Conservation (phyloP, 2,329 filamentous ascomycete species). For the Catunica adiposa region DNA sequence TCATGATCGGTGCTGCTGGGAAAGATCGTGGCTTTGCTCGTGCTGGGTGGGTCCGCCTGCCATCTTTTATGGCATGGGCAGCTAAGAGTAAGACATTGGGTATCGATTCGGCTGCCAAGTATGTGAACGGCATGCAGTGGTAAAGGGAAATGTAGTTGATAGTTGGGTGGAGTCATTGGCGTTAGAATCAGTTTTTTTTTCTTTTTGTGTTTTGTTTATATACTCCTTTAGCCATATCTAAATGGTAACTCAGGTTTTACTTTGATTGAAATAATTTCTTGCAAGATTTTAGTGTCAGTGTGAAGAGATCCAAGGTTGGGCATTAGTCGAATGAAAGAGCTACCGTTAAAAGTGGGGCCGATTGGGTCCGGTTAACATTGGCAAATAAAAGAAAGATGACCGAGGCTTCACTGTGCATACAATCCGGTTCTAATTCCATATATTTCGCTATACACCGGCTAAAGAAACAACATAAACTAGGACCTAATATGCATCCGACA, state of each 20-base stretch:
- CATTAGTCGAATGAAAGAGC: not conserved
- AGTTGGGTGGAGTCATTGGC: not conserved
- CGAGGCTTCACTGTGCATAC: too few relatives aligned
- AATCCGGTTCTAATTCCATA: too few relatives aligned
- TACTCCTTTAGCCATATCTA: not conserved
- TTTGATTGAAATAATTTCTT: too few relatives aligned
- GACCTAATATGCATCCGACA: not conserved
- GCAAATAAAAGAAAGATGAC: not conserved
- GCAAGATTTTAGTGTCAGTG: not conserved
- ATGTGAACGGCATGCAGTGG: constrained; percentile 32
- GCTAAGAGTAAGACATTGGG: constrained; percentile 37
- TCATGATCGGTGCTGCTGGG: constrained; percentile 32
- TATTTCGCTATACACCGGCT: too few relatives aligned
- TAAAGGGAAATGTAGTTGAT: constrained; percentile 18
- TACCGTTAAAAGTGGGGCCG: not conserved
- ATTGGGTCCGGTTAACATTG: not conserved
- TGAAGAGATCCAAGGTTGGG: not conserved
- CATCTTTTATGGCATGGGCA: constrained; percentile 34
- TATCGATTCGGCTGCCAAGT: constrained; percentile 27
- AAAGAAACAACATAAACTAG: not conserved
- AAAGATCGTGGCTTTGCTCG: constrained; percentile 34
- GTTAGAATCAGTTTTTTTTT: not conserved
- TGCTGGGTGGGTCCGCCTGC: constrained; percentile 29
- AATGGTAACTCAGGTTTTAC: too few relatives aligned
- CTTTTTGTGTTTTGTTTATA: not conserved